Conservation (phyloP, 2,329 filamentous ascomycete genomes). For the Hymenoscyphus linearis region DNA sequence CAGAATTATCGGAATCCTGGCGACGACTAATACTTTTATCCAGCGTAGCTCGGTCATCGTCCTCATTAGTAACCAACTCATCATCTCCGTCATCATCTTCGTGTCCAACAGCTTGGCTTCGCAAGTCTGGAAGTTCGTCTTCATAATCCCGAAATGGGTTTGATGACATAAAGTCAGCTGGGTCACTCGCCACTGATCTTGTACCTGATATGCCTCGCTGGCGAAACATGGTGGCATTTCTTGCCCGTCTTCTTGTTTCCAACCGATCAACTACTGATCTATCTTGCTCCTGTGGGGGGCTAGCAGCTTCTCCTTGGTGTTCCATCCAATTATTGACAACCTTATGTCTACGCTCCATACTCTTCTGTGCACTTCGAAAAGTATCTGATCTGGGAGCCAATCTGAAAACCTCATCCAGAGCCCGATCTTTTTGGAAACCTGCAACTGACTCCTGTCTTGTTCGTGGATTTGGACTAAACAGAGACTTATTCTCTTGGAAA, state of each 20-base stretch:
- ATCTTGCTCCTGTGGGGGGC: constrained; percentile 56
- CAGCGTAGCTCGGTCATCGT: constrained; percentile 54
- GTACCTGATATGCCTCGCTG: constrained; percentile 39
- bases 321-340: constrained; percentile 93
- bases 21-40: constrained; percentile 33
- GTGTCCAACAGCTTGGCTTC: constrained; percentile 6
- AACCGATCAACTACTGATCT: constrained; percentile 52
- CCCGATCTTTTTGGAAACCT: constrained; percentile 84
- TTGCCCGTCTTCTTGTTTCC: constrained; percentile 39
- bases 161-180: constrained; percentile 54
- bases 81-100: constrained; percentile 63
- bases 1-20: constrained; percentile 28
- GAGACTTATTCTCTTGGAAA: constrained; percentile 47
- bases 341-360: constrained; percentile 63
- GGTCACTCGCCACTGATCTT: constrained; percentile 58
- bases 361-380: constrained; percentile 53
- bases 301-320: constrained; percentile 49
- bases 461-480: constrained; percentile 69
- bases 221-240: constrained; percentile 21
- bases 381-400: constrained; percentile 58
- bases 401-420: constrained; percentile 86
- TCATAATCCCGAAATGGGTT: constrained; percentile 19
- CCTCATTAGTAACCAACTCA: constrained; percentile 77
- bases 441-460: constrained; percentile 81
- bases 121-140: constrained; percentile 5